These are phyloP conservation scores for Huiozyma naganishii DNA, from an alignment of 805 yeast genomes.

Conservation along the genomic window DNA sequence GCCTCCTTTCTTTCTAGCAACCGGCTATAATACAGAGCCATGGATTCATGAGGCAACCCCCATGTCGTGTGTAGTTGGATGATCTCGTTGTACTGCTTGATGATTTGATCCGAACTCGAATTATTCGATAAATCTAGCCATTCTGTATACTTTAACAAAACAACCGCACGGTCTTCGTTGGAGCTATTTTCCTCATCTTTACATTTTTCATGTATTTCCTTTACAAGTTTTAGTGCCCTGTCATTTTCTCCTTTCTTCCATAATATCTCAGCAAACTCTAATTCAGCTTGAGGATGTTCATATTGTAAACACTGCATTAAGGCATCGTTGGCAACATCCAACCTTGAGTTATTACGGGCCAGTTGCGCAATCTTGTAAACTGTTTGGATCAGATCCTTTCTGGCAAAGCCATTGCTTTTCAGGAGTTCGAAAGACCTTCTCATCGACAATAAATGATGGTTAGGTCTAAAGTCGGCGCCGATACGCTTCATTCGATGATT, in stretches of 20 bases:
- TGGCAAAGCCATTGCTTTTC: slow-evolving; percentile 10
- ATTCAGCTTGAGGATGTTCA: slow-evolving; percentile 37
- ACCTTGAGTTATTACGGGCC: slow-evolving; percentile 55
- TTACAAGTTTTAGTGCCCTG: slow-evolving; percentile 63
- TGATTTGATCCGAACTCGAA: slow-evolving; percentile 62
- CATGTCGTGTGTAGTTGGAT: slow-evolving; percentile 43
- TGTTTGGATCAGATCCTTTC: slow-evolving; percentile 35
- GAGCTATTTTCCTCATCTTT: slow-evolving; percentile 8
- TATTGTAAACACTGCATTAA: slow-evolving; percentile 39
- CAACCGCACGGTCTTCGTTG: slow-evolving; percentile 26
- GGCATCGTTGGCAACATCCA: slow-evolving; percentile 62
- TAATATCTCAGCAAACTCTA: slow-evolving; percentile 69
- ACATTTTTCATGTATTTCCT: slow-evolving; percentile 21
- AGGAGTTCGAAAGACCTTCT: slow-evolving; percentile 40
- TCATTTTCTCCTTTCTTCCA: slow-evolving; percentile 88
- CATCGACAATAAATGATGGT: slow-evolving; percentile 48
- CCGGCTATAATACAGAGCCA: slow-evolving; percentile 73
- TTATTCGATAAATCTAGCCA: slow-evolving; percentile 87
- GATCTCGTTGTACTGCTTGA: slow-evolving; percentile 56
- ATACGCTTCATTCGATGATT: slow-evolving; percentile 22
- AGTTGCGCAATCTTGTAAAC: slow-evolving; percentile 51
- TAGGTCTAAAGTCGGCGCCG: slow-evolving; percentile 48
- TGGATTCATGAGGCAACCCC: slow-evolving; percentile 71
- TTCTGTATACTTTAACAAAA: slow-evolving; percentile 68
- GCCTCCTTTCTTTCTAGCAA: slow-evolving; percentile 56